These are phyloP conservation scores for Hanseniaspora uvarum DNA, from an alignment of 1,139 yeast species.

Conservation along the genomic window DNA sequence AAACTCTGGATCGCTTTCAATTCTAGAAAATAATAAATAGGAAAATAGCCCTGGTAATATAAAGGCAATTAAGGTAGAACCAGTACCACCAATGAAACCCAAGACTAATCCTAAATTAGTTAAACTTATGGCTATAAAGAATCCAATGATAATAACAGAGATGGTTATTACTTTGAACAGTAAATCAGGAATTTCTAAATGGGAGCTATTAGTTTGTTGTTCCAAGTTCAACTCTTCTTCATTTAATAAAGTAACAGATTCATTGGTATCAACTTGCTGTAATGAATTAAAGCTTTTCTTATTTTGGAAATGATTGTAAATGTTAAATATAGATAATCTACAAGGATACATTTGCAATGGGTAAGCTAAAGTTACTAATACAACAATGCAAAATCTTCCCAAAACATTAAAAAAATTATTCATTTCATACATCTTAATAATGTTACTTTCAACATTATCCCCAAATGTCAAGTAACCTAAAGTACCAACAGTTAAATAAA, in stretches of 20 bases:
- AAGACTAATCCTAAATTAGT: conserved; percentile 73
- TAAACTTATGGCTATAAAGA: conserved; percentile 65
- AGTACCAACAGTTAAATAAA: conserved; percentile 54
- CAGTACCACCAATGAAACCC: conserved; percentile 91
- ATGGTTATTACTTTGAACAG: conserved; percentile 59
- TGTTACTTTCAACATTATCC: conserved; percentile 51
- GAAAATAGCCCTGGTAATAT: conserved; percentile 89
- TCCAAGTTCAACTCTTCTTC: conserved; percentile 32
- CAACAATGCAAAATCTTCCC: conserved; percentile 60
- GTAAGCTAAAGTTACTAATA: conserved; percentile 57
- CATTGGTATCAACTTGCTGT: background rate
- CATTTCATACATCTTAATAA: conserved; percentile 55
- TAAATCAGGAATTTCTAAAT: conserved; percentile 31
- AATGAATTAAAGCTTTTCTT: conserved; percentile 7
- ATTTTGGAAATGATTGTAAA: conserved; percentile 38
- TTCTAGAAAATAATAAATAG: conserved; percentile 2
- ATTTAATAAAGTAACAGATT: background rate
- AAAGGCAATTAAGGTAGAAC: conserved; percentile 86
- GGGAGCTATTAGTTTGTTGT: conserved; percentile 24
- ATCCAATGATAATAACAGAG: conserved; percentile 50
- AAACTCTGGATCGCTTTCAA: conserved; percentile 8
- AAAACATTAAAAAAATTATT: conserved; percentile 49
- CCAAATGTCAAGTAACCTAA: conserved; percentile 68
- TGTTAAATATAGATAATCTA: conserved; percentile 61
- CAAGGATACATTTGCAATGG: conserved; percentile 76